Base-by-base conservation (phyloP, 2,329 filamentous ascomycete genomes). In the Trichoderma citrinoviride region DNA sequence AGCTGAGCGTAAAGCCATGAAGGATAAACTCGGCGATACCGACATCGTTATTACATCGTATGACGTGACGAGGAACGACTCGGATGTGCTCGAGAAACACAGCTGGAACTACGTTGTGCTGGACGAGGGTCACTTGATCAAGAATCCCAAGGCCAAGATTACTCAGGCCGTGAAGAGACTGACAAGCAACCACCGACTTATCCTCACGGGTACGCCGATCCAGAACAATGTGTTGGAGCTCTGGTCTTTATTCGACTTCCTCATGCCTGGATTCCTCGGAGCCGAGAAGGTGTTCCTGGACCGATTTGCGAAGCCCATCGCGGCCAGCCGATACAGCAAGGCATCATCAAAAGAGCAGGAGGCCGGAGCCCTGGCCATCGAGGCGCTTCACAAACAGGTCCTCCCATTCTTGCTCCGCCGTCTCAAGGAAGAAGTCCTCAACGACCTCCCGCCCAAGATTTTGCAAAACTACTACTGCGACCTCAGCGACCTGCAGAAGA, bases 391-490 rank as follows among this genome's bases (percentile, higher is more conserved):
- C 79, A 99, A 99, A 76, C 95, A 99, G 75, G 96, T 99, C 1
- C 81, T 99, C 40, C 95, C 95, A 1, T 99, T 99, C 88, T 82
- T 99, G 67, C 86, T 99, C 44, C 92, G 95, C 67, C 93, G 95
- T 71, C 85, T 99, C 71, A 99, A 99, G 79, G 95, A 99, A 78
- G 95, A 99, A 76, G 95, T 99, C 19, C 83, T 99, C 66, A 91
- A 99, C 71, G 95, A 99, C 72, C 82, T 99, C 8, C 95, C 95
- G 2, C 95, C 95, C 7, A 99, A 99, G 87, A 99, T 99, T 72
- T 81, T 99, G 58, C 95, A 99, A 76, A 99, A 99, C 77, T 99
- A 99, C 80, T 99, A 99, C 79, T 99, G 95, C 77, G 95, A 99
- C 73, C 88, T 97, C 19, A 97, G 92, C 72, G 95, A 99, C 64